Percentiles rank a stretch among this genome's conserved stretches.
These are phyloP conservation scores for Sugiyamaella castrensis DNA, from an alignment of 1,139 yeast species.

Conservation along the genomic window DNA sequence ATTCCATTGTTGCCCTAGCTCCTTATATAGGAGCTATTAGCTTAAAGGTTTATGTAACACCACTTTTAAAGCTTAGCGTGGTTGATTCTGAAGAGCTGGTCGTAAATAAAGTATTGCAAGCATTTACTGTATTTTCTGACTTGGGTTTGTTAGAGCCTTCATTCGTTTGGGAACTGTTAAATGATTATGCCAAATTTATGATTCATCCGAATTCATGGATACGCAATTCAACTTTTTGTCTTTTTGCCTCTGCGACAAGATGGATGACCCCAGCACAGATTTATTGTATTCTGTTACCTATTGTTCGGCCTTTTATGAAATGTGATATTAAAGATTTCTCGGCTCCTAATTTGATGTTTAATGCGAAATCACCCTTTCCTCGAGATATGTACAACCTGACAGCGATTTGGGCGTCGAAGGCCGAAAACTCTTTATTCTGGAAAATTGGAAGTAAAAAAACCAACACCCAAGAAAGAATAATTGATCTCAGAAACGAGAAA, in stretches of 20 bases:
- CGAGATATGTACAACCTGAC: slow-evolving; percentile 64
- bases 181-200: slow-evolving; percentile 49
- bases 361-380: slow-evolving; percentile 64
- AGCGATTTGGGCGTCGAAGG: slow-evolving; percentile 68
- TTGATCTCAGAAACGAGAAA: slow-evolving; percentile 5
- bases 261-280: slow-evolving; percentile 72
- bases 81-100: slow-evolving; percentile 83
- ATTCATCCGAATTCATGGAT: slow-evolving; percentile 90
- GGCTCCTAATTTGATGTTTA: slow-evolving; percentile 62
- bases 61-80: slow-evolving; percentile 75
- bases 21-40: slow-evolving; percentile 78
- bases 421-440: slow-evolving; percentile 78
- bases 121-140: slow-evolving; percentile 56
- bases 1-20: slow-evolving; percentile 73
- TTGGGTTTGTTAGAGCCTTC: slow-evolving; percentile 52
- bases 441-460: slow-evolving; percentile 43
- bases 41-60: slow-evolving; percentile 83
- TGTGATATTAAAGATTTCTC: slow-evolving; percentile 69
- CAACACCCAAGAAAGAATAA: slow-evolving; percentile 34
- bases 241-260: slow-evolving; percentile 60
- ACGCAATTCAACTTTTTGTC: slow-evolving; percentile 61
- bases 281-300: slow-evolving; percentile 79
- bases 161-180: slow-evolving; percentile 51
- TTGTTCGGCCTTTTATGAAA: slow-evolving; percentile 70
- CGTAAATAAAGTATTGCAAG: slow-evolving; percentile 68